Base-by-base conservation (phyloP, 2,329 filamentous ascomycete species). In the Ambrosiella xylebori region DNA sequence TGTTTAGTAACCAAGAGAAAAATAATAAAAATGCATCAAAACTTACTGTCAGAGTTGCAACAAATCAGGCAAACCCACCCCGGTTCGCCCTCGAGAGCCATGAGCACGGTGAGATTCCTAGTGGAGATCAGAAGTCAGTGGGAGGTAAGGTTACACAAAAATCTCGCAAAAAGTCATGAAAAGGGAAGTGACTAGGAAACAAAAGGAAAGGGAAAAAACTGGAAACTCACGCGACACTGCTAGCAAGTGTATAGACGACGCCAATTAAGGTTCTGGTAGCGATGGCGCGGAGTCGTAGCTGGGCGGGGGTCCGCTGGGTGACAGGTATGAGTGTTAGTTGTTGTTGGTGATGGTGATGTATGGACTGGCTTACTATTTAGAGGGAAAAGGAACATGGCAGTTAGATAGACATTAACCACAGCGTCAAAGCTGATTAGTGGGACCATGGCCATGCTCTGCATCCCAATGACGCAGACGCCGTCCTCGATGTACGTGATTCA, bases 31-130 rank as follows among this genome's bases (percentile, higher is more conserved):
- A 19, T 36, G 47, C 12, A 36, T 15, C 60, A 7, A 37, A 35
- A 68, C 73, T 64, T 66, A 80, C 79, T 76, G 64, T 84, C 81
- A 61, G 74, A 73, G 64, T 83, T 84, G 64, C 81, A 85, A 64
- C 78, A 80, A 70, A 82, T 79, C 3, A 84, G 71, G 62, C 80
- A 84, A 2, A 84, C 73, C 80, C 80, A 84, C 2, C 76, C 80
- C 1, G 77, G 79, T 64, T 84, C 80, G 11, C 80, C 80, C 27
- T 78, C 68, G 1, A 84, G 71, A 1, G 72, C 72, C 71, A 81
- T 76, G 0, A 84, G 67, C 0, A 83, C 73, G 2, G 75, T 74
- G 2, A 84, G 67, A 64, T 84, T 84, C 2, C 78, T 80, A 57
- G 7, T n/a, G n/a, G 12, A 36, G 5, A 12, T 53, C 15, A 53